phyloP scores from a whole-genome alignment of 176 grass and related monocot genomes.

The Tillandsia leiboldiana region DNA sequence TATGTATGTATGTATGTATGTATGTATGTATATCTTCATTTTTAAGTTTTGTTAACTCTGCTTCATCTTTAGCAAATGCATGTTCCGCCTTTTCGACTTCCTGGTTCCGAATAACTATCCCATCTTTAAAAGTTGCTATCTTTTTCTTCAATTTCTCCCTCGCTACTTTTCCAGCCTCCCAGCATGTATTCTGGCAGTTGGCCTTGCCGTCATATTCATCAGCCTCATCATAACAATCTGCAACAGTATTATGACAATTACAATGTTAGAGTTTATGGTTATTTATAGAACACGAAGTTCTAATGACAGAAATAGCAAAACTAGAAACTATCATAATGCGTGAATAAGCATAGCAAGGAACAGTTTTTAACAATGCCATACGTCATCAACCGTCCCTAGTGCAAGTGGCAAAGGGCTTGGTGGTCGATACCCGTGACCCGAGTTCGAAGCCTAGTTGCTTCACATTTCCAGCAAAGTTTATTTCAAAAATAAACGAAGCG shows the following conservation, averaged over 20 bases:
- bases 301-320: background rate
- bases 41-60: conserved; percentile 61
- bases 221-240: conserved; percentile 96
- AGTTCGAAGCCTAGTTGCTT: no score
- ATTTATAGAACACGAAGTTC: background rate
- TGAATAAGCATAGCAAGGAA: background rate
- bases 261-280: background rate
- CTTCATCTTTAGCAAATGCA: conserved; percentile 73
- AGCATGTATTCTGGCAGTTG: conserved; percentile 85
- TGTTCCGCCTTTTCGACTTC: conserved; percentile 73
- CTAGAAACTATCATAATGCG: background rate
- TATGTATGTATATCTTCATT: no score
- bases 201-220: conserved; percentile 73
- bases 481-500: no score
- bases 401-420: no score
- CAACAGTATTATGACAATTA: background rate
- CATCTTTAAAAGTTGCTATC: conserved; percentile 66
- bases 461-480: no score
- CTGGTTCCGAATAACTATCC: conserved; percentile 57
- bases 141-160: conserved; percentile 91
- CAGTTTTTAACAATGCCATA: background rate
- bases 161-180: conserved; percentile 89
- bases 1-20: no score
- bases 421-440: no score
- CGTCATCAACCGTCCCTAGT: no score